Conservation (phyloP, 163 green algal genomes). For the Chlorella variabilis region DNA sequence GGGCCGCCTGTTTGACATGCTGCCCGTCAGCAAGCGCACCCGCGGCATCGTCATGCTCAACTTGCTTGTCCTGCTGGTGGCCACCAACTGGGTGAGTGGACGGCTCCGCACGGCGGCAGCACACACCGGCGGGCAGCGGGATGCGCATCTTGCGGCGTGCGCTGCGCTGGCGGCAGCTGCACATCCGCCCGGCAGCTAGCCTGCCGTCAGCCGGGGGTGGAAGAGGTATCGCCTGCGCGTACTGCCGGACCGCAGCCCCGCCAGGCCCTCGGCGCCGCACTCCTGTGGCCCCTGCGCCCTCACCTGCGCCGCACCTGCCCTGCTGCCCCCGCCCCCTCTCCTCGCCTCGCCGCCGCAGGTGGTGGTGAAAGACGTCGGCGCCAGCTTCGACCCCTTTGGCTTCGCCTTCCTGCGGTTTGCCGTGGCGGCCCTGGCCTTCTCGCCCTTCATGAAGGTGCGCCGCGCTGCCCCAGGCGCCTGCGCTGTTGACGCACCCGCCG, state of each 20-base stretch:
- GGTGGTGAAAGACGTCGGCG: constrained; percentile 65
- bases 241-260: no score
- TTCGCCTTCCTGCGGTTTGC: constrained; percentile 76
- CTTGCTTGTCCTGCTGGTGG: constrained; percentile 59
- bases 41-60: constrained; percentile 53
- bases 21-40: constrained; percentile 8
- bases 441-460: constrained; percentile 64
- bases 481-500: no score
- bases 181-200: no score
- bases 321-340: no score
- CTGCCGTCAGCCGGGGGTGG: no score
- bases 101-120: neutral
- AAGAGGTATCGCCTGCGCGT: no score
- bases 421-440: constrained; percentile 72
- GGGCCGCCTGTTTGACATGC: constrained; percentile 1
- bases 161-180: no score
- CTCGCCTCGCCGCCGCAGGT: constrained; percentile 29
- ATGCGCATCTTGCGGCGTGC: neutral
- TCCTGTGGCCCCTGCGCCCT: no score
- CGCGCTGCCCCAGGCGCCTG: no score
- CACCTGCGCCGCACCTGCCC: no score
- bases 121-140: neutral
- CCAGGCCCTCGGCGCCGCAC: no score
- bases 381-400: constrained; percentile 53
- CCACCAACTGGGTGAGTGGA: constrained; percentile 60